Conservation (phyloP, 1,284 basidiomycete species). For the Naganishia sp. region DNA sequence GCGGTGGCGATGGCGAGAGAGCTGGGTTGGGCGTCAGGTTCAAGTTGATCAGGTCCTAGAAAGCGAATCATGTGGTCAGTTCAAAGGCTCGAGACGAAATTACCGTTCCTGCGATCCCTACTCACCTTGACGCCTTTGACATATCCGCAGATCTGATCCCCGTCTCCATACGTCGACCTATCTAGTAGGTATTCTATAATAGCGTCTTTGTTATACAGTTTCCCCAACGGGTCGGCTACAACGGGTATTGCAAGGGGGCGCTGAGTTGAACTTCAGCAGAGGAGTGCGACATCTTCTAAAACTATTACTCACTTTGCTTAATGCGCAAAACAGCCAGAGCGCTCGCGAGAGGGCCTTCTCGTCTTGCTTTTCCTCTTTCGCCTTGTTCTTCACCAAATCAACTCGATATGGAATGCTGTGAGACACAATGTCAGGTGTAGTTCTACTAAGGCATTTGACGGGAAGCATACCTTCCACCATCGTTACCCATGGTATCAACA, state of each 20-base stretch:
- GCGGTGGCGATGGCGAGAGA: constrained; percentile 44
- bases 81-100: neutral
- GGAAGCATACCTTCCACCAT: constrained; percentile 26
- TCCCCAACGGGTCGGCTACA: constrained; percentile 84
- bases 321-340: constrained; percentile 85
- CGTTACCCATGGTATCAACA: constrained; percentile 28
- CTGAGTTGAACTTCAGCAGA: constrained; percentile 53
- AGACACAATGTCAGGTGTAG: neutral
- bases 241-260: constrained; percentile 78
- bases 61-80: neutral
- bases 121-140: constrained; percentile 81
- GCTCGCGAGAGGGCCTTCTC: constrained; percentile 80
- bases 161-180: constrained; percentile 69
- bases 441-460: neutral
- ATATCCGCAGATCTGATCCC: constrained; percentile 80
- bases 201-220: constrained; percentile 91
- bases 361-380: constrained; percentile 74
- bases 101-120: constrained; percentile 22
- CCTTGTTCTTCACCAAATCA: constrained; percentile 52
- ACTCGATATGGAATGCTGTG: constrained; percentile 48
- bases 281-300: constrained; percentile 2
- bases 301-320: constrained; percentile 71
- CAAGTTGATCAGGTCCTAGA: constrained; percentile 79
- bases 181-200: constrained; percentile 83
- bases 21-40: constrained; percentile 71